Percentiles rank a stretch among this genome's conserved stretches.
Conservation (phyloP, 139 green algal species). For the Parachlorella kessleri region DNA sequence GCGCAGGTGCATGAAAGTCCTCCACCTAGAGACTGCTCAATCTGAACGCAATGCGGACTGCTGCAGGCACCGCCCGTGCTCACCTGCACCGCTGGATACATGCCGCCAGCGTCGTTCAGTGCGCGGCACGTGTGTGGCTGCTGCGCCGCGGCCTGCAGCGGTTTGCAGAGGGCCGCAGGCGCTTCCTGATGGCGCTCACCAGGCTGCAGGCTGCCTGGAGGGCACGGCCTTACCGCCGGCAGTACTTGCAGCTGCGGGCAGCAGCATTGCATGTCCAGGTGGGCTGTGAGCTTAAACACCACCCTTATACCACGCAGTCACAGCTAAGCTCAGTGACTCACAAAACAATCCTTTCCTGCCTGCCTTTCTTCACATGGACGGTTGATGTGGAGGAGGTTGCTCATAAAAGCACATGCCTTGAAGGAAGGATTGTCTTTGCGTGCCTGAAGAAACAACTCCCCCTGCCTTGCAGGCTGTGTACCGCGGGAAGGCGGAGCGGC, state of each 20-base stretch:
- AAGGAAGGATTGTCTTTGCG: background rate
- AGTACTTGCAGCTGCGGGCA: constrained; percentile 9
- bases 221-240: background rate
- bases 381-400: too few species aligned
- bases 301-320: too few species aligned
- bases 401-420: too few species aligned
- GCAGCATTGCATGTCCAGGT: constrained; percentile 34
- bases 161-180: background rate
- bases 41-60: too few species aligned
- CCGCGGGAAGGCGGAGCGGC: constrained; percentile 37
- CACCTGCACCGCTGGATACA: constrained; percentile 54
- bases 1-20: too few species aligned
- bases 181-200: constrained; percentile 4
- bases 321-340: too few species aligned
- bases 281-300: too few species aligned
- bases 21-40: too few species aligned
- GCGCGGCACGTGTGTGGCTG: constrained; percentile 31
- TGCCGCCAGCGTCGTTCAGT: constrained; percentile 55
- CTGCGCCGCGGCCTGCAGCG: constrained; percentile 26
- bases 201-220: constrained; percentile 56
- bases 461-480: constrained; percentile 48
- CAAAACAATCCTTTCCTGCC: too few species aligned
- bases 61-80: constrained; percentile 42
- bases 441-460: too few species aligned
- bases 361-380: too few species aligned